Percentiles rank a stretch among this genome's conserved stretches.
These are phyloP conservation scores for Aspergillus cavernicola DNA, from an alignment of 495 filamentous ascomycete species.

Conservation along the genomic window DNA sequence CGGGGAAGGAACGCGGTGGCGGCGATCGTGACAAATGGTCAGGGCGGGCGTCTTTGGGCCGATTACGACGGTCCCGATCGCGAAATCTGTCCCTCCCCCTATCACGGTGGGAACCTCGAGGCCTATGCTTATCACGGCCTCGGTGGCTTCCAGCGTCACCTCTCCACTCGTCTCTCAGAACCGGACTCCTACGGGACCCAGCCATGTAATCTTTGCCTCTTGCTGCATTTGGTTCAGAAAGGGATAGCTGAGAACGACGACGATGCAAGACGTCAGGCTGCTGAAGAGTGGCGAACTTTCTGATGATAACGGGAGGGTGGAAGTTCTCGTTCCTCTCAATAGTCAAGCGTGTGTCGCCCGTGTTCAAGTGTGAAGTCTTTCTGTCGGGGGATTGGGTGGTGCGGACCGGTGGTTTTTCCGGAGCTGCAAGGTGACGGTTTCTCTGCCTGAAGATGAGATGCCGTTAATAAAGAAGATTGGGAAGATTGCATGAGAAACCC, in stretches of 20 bases:
- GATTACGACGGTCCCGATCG: slow-evolving; percentile 30
- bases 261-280: slow-evolving; percentile 5
- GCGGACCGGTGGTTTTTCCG: slow-evolving; percentile 45
- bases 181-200: slow-evolving; percentile 55
- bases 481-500: neutral
- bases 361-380: slow-evolving; percentile 38
- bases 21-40: slow-evolving; percentile 34
- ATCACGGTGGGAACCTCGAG: slow-evolving; percentile 39
- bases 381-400: slow-evolving; percentile 21
- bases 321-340: slow-evolving; percentile 16
- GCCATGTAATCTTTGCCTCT: slow-evolving; percentile 45
- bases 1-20: slow-evolving; percentile 32
- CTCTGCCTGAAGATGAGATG: neutral
- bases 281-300: slow-evolving; percentile 11
- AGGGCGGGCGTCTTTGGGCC: slow-evolving; percentile 30
- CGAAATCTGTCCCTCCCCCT: slow-evolving; percentile 33
- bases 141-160: slow-evolving; percentile 39
- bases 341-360: slow-evolving; percentile 26
- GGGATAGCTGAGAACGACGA: neutral
- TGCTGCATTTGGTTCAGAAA: slow-evolving; percentile 39
- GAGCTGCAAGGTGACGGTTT: slow-evolving; percentile 9
- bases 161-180: slow-evolving; percentile 58
- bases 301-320: slow-evolving; percentile 9
- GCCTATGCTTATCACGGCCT: slow-evolving; percentile 35
- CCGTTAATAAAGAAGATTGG: slow-evolving; percentile 1